phyloP scores from a whole-genome alignment of 2,329 filamentous ascomycete species.

The Monosporascus cannonballus region DNA sequence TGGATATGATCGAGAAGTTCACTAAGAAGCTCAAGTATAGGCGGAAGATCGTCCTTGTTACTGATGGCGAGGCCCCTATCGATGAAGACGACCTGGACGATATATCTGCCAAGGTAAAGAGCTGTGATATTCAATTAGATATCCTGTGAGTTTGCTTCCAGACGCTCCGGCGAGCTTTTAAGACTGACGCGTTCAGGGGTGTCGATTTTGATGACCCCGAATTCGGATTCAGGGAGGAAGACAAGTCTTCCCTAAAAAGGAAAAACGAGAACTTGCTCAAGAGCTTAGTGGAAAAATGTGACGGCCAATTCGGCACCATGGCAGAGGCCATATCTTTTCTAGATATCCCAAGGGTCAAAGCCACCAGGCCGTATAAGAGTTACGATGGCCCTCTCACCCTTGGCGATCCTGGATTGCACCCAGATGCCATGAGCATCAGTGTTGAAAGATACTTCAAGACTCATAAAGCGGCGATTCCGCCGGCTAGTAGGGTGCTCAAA shows the following conservation, averaged over 20 bases:
- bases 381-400: constrained; percentile 78
- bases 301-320: constrained; percentile 75
- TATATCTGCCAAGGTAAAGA: constrained; percentile 68
- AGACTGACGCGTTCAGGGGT: constrained; percentile 47
- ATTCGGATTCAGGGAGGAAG: constrained; percentile 87
- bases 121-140: constrained; percentile 69
- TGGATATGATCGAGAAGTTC: constrained; percentile 75
- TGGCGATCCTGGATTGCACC: constrained; percentile 68
- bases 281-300: constrained; percentile 59
- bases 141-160: constrained; percentile 60
- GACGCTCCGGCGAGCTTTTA: constrained; percentile 3
- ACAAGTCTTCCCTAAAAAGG: constrained; percentile 68
- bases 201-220: constrained; percentile 91
- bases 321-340: constrained; percentile 79
- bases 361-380: constrained; percentile 65
- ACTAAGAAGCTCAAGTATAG: constrained; percentile 80
- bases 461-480: constrained; percentile 65
- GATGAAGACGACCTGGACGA: constrained; percentile 64
- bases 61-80: constrained; percentile 69
- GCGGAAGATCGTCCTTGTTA: constrained; percentile 77
- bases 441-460: constrained; percentile 90
- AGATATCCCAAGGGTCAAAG: constrained; percentile 69
- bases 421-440: constrained; percentile 71
- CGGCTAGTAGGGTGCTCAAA: constrained; percentile 67
- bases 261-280: constrained; percentile 67